Evolutionary conservation across 192 early-diverging fungal species (phyloP), one percentile per base, ranked within the genome.

Genomic region (Coemansia sp.): DNA sequence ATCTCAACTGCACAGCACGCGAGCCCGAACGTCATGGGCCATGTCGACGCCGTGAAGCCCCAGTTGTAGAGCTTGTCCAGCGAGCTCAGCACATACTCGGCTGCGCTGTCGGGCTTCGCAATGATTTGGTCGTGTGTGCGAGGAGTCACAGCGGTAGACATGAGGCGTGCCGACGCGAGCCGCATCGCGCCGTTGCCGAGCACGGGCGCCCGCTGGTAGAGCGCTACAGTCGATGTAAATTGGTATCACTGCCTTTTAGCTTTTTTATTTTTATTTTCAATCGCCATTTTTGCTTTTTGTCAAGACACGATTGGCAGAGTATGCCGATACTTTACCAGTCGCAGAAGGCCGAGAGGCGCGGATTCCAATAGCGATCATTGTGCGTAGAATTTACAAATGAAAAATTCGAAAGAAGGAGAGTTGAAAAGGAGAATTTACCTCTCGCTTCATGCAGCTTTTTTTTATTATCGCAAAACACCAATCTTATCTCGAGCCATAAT

Each of bases 1-100:
- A 98, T 98, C 86, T 98, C 96, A 35, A 95, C 94, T 68, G 96
- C 96, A 77, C 96, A 98, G 79, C 96, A 98, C 0, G 95, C 95
- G 41, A 96, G 86, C 74, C 92, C 94, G 77, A 94, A 94, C 22
- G 90, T 93, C 88, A 93, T 90, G 36, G 92, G 92, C 92, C 92
- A 94, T 65, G 96, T 92, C 51, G 95, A 97, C 29, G 91, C 90
- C 41, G 94, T 93, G 74, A 94, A 91, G 59, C 89, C 89, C 93
- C 94, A 98, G 87, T 93, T 96, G 72, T 95, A 86, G 59, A 97
- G 86, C 81, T 93, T 89, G 70, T 98, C 94, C 42, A 98, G 86
- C 31, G 94, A 95, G 20, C 94, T 93, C 15, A 97, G 78, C 14
- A 94, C 94, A 66, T 88, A 92, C 75, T 94, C 92, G 22, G 76